Evolutionary conservation across 1,139 yeast species (phyloP).

Genomic region (Schwanniomyces etchellsii): DNA sequence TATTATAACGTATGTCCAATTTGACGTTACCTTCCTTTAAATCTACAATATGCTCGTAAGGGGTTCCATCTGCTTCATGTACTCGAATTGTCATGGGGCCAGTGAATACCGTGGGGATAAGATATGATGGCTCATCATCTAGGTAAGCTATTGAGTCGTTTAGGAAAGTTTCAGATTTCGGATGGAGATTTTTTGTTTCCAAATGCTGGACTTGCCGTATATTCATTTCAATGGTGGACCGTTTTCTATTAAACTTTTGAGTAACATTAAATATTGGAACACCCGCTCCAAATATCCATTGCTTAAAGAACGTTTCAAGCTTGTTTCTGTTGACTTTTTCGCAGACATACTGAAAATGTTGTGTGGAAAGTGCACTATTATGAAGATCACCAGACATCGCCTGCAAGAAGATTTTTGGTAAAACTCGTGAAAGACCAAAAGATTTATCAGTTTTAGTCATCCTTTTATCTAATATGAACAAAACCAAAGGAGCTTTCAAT

Average conservation of each 20-base stretch:
- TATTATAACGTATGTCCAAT: constrained; percentile 89
- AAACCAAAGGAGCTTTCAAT: constrained; percentile 80
- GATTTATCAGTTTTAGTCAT: constrained; percentile 96
- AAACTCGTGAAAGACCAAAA: constrained; percentile 84
- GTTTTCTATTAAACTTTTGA: constrained; percentile 87
- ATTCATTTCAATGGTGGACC: constrained; percentile 92
- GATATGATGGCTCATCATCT: constrained; percentile 33
- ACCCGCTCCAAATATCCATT: constrained; percentile 91
- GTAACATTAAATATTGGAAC: constrained; percentile 85
- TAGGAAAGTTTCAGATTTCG: constrained; percentile 36
- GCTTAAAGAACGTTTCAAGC: constrained; percentile 77
- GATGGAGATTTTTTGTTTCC: constrained; percentile 37
- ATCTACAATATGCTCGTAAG: constrained; percentile 95
- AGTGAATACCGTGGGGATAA: constrained; percentile 51
- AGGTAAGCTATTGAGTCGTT: constrained; percentile 39
- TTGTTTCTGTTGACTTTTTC: constrained; percentile 90
- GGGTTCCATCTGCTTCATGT: constrained; percentile 99
- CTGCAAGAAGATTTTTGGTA: constrained; percentile 86
- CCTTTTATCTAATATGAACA: constrained; percentile 79
- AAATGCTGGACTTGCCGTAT: constrained; percentile 83
- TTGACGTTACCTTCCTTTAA: constrained; percentile 80
- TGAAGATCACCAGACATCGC: constrained; percentile 93
- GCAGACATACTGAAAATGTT: constrained; percentile 85
- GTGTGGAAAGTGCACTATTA: constrained; percentile 73
- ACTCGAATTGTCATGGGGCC: constrained; percentile 98